These are phyloP conservation scores for Malassezia yamatoensis DNA, from an alignment of 1,284 basidiomycete species.

Conservation along the genomic window DNA sequence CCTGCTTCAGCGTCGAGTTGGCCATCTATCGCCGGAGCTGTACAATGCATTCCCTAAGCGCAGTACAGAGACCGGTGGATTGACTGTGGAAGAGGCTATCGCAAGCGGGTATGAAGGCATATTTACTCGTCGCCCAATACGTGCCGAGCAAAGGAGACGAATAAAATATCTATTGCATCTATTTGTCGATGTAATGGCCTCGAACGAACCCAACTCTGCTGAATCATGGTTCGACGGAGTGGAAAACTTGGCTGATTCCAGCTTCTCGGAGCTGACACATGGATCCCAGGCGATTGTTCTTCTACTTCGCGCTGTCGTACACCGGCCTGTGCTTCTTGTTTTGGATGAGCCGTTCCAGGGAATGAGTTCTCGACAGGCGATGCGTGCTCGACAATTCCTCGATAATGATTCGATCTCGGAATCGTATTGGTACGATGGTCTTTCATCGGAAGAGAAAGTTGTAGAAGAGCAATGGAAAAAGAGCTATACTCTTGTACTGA, in stretches of 20 bases:
- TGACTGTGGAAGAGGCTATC: constrained; percentile 33
- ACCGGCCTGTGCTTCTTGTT: constrained; percentile 30
- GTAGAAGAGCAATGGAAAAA: constrained; percentile 16
- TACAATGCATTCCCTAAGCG: constrained; percentile 70
- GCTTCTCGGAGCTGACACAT: constrained; percentile 24
- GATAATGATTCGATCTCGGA: constrained; percentile 13
- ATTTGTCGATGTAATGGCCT: constrained; percentile 27
- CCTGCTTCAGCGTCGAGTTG: constrained; percentile 46
- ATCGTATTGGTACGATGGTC: constrained; percentile 8
- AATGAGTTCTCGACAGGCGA: constrained; percentile 32
- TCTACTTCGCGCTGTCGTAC: constrained; percentile 36
- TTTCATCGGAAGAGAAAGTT: background rate
- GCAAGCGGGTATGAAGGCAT: constrained; percentile 39
- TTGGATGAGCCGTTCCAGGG: constrained; percentile 47
- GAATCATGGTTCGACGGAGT: background rate
- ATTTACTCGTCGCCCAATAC: constrained; percentile 23
- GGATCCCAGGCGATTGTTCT: constrained; percentile 40
- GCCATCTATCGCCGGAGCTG: constrained; percentile 78
- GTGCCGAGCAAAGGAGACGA: constrained; percentile 14
- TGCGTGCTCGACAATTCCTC: constrained; percentile 24
- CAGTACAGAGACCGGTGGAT: constrained; percentile 24
- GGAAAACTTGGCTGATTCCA: constrained; percentile 9
- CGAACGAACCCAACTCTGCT: background rate
- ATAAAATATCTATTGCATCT: constrained; percentile 17
- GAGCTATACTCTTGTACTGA: constrained; percentile 28